phyloP scores from a whole-genome alignment of 2,329 filamentous ascomycete genomes.

The Claviceps purpurea region DNA sequence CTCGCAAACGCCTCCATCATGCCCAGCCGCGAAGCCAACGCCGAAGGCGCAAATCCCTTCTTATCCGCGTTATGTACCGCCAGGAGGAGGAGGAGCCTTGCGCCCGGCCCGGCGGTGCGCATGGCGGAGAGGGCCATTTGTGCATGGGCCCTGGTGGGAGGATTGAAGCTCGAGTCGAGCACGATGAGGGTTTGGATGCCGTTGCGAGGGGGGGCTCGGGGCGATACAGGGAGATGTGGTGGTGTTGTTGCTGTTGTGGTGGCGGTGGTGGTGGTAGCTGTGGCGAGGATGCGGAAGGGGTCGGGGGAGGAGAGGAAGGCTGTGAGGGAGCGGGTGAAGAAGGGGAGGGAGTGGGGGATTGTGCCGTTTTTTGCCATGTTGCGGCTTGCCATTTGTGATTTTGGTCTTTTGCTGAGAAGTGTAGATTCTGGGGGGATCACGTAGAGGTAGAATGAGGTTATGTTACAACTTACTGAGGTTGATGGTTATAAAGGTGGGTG shows the following conservation, averaged over 20 bases:
- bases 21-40: constrained; percentile 51
- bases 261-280: constrained; percentile 19
- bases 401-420: too few species aligned
- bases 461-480: too few species aligned
- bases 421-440: too few species aligned
- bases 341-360: constrained; percentile 18
- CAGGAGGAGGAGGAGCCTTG: constrained; percentile 43
- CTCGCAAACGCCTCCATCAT: constrained; percentile 60
- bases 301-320: constrained; percentile 30
- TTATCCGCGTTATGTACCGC: constrained; percentile 55
- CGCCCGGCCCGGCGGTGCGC: neutral
- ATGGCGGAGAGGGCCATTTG: constrained; percentile 41
- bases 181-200: constrained; percentile 31
- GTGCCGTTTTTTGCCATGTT: neutral
- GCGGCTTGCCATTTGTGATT: too few species aligned
- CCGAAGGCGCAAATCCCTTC: constrained; percentile 50
- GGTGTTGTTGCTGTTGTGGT: too few species aligned
- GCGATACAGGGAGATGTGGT: too few species aligned
- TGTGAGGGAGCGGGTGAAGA: constrained; percentile 31
- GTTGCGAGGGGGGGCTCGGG: neutral
- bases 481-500: too few species aligned
- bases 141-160: constrained; percentile 48
- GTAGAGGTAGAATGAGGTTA: too few species aligned
- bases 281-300: constrained; percentile 32
- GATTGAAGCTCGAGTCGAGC: constrained; percentile 57